phyloP scores from a whole-genome alignment of 2,329 filamentous ascomycete genomes.

The Pezizomycotina sp. region DNA sequence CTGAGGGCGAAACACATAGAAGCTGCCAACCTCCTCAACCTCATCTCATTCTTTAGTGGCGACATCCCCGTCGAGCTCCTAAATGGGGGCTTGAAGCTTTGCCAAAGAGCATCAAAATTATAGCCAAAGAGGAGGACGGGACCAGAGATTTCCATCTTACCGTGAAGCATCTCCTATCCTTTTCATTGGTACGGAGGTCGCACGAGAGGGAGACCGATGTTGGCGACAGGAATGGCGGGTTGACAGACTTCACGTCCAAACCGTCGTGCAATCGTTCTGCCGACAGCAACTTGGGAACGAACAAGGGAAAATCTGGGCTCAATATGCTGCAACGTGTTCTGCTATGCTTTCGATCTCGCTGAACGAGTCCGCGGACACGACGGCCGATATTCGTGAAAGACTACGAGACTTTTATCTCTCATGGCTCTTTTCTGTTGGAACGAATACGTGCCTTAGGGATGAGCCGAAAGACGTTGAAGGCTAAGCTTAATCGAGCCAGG shows the following conservation, averaged over 20 bases:
- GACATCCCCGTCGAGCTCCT: conserved; percentile 51
- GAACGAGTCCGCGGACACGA: conserved; percentile 13
- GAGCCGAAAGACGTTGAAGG: conserved; percentile 13
- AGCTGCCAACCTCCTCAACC: conserved; percentile 47
- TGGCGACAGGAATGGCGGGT: conserved; percentile 21
- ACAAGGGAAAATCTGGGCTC: conserved; percentile 14
- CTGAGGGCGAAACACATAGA: conserved; percentile 32
- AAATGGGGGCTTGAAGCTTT: conserved; percentile 21
- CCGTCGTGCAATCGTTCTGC: conserved; percentile 21
- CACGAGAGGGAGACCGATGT: conserved; percentile 18
- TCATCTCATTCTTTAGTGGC: conserved; percentile 49
- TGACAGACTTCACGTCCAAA: conserved; percentile 24
- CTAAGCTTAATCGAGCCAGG: conserved; percentile 7
- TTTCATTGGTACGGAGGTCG: conserved; percentile 22
- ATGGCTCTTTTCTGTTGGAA: conserved; percentile 11
- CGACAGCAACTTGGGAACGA: conserved; percentile 12
- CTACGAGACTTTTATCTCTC: conserved; percentile 15
- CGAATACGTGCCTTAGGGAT: conserved; percentile 12
- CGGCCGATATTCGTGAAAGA: conserved; percentile 12
- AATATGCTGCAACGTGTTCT: conserved; percentile 13
- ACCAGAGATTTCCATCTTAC: conserved; percentile 23
- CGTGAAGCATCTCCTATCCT: conserved; percentile 23
- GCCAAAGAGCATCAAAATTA: conserved; percentile 14
- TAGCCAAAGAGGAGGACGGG: conserved; percentile 22
- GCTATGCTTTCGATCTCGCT: conserved; percentile 15